phyloP scores from a whole-genome alignment of 805 yeast genomes.

The Lipomyces japonicus region DNA sequence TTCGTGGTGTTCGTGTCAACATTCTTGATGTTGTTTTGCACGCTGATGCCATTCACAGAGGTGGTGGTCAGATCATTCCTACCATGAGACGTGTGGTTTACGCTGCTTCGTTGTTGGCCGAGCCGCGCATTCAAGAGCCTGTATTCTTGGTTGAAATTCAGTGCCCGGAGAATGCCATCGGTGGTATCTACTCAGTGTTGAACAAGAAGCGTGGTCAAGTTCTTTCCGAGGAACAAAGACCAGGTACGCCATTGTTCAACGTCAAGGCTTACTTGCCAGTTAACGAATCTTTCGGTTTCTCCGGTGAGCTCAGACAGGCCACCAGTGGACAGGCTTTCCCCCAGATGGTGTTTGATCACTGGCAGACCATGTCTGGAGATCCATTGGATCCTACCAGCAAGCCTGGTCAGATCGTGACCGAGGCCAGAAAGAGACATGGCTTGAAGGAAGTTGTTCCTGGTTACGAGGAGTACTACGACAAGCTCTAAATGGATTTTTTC shows the following conservation, averaged over 20 bases:
- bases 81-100: constrained; percentile 99
- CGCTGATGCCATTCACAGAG: constrained; percentile 99
- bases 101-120: constrained; percentile 97
- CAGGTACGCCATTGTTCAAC: constrained; percentile 99
- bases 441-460: constrained; percentile 96
- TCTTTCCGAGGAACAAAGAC: constrained; percentile 98
- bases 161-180: constrained; percentile 99
- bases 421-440: constrained; percentile 92
- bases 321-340: constrained; percentile 99
- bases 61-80: constrained; percentile 99
- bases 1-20: constrained; percentile 96
- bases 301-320: constrained; percentile 98
- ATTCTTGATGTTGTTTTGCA: constrained; percentile 98
- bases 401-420: constrained; percentile 62
- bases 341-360: constrained; percentile 99
- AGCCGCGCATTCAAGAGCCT: constrained; percentile 99
- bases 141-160: constrained; percentile 98
- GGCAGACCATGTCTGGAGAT: constrained; percentile 89
- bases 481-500: constrained; percentile 39
- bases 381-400: constrained; percentile 80
- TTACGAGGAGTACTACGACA: constrained; percentile 93
- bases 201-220: constrained; percentile 99
- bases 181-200: constrained; percentile 99
- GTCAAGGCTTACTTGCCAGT: constrained; percentile 99
- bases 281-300: constrained; percentile 99